These are phyloP conservation scores for Botrytis elliptica DNA, from an alignment of 2,329 filamentous ascomycete genomes.

Conservation along the genomic window DNA sequence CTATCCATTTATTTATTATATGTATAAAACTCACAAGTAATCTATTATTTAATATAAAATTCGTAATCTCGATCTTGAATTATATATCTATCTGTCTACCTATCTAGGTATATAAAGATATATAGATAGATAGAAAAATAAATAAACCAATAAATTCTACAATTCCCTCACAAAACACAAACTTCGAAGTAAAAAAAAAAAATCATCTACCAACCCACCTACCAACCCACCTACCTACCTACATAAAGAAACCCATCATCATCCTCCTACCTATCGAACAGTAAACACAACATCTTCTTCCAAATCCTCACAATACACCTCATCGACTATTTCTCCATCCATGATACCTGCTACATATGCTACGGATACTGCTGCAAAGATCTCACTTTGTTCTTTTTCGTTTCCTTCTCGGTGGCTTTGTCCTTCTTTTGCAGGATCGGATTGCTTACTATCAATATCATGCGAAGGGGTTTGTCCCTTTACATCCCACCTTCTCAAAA, in stretches of 20 bases:
- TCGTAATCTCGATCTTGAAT: no score
- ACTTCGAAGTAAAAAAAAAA: no score
- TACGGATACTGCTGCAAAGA: not conserved
- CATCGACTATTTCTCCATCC: not conserved
- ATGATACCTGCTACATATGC: not conserved
- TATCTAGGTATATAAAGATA: no score
- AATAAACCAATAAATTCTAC: no score
- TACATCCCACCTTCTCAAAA: not conserved
- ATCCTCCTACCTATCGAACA: not conserved
- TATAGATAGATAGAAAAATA: no score
- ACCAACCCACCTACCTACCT: no score
- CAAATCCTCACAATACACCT: not conserved
- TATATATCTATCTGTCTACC: no score
- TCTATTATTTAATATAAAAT: no score
- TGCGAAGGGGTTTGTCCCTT: not conserved
- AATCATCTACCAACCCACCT: no score
- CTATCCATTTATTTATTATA: no score
- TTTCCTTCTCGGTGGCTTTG: not conserved
- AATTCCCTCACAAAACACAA: no score
- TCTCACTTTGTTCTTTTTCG: not conserved
- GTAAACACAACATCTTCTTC: not conserved
- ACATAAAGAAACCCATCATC: not conserved
- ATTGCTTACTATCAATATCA: not conserved
- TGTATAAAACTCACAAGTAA: no score
- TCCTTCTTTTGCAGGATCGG: not conserved